Conservation (phyloP, 306 rosid genomes). For the Ormosia semicastrata region DNA sequence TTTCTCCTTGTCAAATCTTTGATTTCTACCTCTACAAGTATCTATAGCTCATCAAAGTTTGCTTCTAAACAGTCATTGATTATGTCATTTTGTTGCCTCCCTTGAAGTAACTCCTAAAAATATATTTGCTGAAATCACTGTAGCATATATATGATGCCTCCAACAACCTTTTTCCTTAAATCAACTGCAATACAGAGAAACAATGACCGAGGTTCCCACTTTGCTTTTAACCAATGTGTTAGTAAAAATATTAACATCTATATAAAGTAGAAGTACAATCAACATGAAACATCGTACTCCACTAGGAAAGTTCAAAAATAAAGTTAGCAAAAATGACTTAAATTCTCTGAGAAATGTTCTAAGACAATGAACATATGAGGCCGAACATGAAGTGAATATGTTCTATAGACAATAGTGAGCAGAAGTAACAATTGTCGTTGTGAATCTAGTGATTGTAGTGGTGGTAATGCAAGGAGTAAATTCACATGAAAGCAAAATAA, state of each 20-base stretch:
- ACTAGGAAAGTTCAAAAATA: not conserved
- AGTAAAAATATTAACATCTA: conserved; percentile 56
- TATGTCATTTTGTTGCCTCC: conserved; percentile 32
- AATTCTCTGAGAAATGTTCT: too few relatives aligned
- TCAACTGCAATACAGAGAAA: conserved; percentile 49
- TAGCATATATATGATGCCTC: conserved; percentile 58
- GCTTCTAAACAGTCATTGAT: conserved; percentile 39
- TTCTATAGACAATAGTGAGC: not conserved
- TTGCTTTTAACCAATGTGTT: conserved; percentile 56
- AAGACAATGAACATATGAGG: not conserved
- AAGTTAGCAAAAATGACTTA: too few relatives aligned
- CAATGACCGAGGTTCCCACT: conserved; percentile 80
- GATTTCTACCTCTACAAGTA: conserved; percentile 72
- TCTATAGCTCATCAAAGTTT: conserved; percentile 40
- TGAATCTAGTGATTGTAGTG: too few relatives aligned
- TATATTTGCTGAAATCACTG: too few relatives aligned
- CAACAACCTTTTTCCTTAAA: conserved; percentile 54
- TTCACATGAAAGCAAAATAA: not conserved
- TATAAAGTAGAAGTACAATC: not conserved
- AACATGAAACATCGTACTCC: not conserved
- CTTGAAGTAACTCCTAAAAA: too few relatives aligned
- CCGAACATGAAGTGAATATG: not conserved
- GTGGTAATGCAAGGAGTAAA: not conserved
- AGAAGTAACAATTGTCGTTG: not conserved
- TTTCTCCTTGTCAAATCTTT: conserved; percentile 62